Evolutionary conservation across 2,329 filamentous ascomycete species (phyloP).

Genomic region (Ustulina deusta): DNA sequence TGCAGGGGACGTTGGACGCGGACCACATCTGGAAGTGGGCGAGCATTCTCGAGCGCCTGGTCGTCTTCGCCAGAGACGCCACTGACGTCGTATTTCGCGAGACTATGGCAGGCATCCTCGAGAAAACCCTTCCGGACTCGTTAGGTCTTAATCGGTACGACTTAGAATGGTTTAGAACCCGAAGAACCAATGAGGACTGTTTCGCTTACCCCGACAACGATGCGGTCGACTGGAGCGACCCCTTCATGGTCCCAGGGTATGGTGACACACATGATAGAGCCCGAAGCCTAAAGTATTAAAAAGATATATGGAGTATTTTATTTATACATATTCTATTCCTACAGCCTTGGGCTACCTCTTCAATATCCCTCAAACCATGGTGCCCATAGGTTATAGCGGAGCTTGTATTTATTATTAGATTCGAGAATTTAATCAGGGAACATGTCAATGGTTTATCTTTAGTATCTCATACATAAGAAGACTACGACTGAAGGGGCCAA

Average conservation of each 20-base stretch:
- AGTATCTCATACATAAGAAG: background rate
- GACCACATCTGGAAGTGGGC: conserved; percentile 44
- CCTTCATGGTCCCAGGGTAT: conserved; percentile 42
- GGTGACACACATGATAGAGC: conserved; percentile 30
- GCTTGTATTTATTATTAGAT: background rate
- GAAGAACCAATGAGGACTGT: conserved; percentile 8
- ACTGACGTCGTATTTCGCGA: conserved; percentile 46
- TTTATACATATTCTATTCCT: background rate
- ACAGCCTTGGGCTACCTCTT: background rate
- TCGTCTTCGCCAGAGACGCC: conserved; percentile 53
- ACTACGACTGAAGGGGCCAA: no score
- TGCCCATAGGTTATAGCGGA: background rate
- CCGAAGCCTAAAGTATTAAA: background rate
- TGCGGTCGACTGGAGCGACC: conserved; percentile 36
- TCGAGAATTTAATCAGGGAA: background rate
- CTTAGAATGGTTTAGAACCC: conserved; percentile 28
- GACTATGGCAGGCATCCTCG: conserved; percentile 3
- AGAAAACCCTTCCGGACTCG: background rate
- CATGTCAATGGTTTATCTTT: background rate
- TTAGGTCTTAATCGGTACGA: conserved; percentile 18
- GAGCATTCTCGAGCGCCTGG: conserved; percentile 32
- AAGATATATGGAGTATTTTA: background rate
- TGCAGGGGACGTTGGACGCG: conserved; percentile 45
- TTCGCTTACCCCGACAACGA: conserved; percentile 57
- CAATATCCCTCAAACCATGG: background rate